Conservation (phyloP, 1,139 yeast genomes). For the Cylindricascospora bacillispora region DNA sequence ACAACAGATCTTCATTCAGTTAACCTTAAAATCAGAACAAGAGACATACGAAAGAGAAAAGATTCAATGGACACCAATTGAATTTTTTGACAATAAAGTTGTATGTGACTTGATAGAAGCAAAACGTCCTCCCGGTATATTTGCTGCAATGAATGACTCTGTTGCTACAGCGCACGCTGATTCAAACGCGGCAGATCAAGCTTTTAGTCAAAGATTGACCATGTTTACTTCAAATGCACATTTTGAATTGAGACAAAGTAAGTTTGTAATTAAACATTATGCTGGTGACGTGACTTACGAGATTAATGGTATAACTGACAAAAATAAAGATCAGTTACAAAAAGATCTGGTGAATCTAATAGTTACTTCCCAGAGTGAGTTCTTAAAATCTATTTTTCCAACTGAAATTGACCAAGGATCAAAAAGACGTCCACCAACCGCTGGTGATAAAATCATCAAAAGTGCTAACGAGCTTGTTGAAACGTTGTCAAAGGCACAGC, state of each 20-base stretch:
- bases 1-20: constrained; percentile 92
- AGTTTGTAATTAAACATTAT: constrained; percentile 87
- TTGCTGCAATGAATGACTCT: constrained; percentile 94
- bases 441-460: constrained; percentile 84
- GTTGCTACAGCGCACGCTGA: constrained; percentile 99
- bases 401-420: constrained; percentile 60
- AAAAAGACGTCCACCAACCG: constrained; percentile 89
- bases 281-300: constrained; percentile 98
- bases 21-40: constrained; percentile 92
- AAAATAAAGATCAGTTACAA: constrained; percentile 88
- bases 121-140: constrained; percentile 89
- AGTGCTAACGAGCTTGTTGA: constrained; percentile 88
- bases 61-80: constrained; percentile 95
- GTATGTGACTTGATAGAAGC: constrained; percentile 97
- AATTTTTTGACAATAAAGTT: constrained; percentile 89
- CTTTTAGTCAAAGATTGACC: constrained; percentile 84
- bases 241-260: constrained; percentile 78
- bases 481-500: constrained; percentile 79
- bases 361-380: constrained; percentile 55
- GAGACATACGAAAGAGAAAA: constrained; percentile 93
- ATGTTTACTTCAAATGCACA: constrained; percentile 75
- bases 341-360: constrained; percentile 77
- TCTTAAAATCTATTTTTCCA: constrained; percentile 64
- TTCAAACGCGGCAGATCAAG: constrained; percentile 91
- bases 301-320: constrained; percentile 85